A percentile compares a stretch with the other conserved stretches of the same genome.
Conservation (phyloP, 2,329 filamentous ascomycete species). For the Sclerotinia minor region DNA sequence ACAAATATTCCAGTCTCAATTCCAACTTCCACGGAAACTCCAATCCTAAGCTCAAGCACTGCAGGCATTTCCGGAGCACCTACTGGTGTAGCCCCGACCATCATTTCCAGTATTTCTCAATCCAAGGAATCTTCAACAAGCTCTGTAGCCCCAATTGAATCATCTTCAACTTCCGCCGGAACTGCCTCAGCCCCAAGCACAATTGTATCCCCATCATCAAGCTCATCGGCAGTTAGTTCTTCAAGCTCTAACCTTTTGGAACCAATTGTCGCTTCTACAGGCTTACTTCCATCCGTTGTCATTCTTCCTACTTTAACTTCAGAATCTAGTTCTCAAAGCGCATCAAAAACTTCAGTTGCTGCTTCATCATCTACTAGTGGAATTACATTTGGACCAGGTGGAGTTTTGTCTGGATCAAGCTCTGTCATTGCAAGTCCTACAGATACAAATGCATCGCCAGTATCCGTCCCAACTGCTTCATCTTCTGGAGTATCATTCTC, state of each 20-base stretch:
- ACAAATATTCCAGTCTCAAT: not conserved
- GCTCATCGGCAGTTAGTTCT: not conserved
- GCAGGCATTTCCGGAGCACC: constrained; percentile 14
- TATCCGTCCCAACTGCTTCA: constrained; percentile 25
- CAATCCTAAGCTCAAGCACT: not conserved
- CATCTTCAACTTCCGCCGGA: not conserved
- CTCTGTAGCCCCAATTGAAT: not conserved
- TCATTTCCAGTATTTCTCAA: constrained; percentile 1
- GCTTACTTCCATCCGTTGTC: constrained; percentile 24
- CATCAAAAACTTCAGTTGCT: constrained; percentile 21
- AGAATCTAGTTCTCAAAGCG: not conserved
- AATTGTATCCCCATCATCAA: constrained; percentile 4
- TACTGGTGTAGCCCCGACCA: constrained; percentile 2
- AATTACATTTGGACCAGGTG: constrained; percentile 40
- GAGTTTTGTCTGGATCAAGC: constrained; percentile 32
- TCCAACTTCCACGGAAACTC: not conserved
- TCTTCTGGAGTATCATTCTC: constrained; percentile 29
- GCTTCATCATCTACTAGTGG: constrained; percentile 30
- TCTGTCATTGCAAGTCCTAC: constrained; percentile 22
- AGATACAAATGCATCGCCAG: constrained; percentile 15
- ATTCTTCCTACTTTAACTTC: constrained; percentile 28
- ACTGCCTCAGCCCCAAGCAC: constrained; percentile 10
- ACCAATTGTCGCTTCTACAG: constrained; percentile 26
- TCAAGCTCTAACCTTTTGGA: constrained; percentile 22
- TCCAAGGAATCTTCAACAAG: not conserved